phyloP scores from a whole-genome alignment of 257 asterid genomes.

The Solanum piurae region DNA sequence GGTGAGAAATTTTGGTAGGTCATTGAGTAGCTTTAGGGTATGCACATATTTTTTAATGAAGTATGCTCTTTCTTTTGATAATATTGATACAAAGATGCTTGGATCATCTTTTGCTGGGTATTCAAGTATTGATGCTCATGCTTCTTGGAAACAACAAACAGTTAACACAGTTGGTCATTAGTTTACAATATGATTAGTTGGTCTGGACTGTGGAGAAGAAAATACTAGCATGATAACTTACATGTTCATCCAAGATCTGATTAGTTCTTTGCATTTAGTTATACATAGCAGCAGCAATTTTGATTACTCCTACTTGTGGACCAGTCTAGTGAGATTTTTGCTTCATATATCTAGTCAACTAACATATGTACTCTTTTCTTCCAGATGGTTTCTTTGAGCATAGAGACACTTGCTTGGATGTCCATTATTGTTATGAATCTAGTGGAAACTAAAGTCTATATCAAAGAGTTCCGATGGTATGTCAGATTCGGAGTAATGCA shows the following conservation, averaged over 20 bases:
- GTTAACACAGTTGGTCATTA: neutral
- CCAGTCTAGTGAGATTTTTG: neutral
- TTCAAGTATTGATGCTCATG: neutral
- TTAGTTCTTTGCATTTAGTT: neutral
- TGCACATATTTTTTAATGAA: neutral
- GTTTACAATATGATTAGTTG: neutral
- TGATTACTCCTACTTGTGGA: neutral
- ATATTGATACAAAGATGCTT: neutral
- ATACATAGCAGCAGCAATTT: neutral
- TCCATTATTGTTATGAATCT: constrained; percentile 51
- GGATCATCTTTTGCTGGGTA: neutral
- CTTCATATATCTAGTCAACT: neutral
- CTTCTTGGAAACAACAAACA: neutral
- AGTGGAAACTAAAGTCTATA: constrained; percentile 55
- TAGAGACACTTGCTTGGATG: constrained; percentile 62
- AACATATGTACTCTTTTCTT: constrained; percentile 1
- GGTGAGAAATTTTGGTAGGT: neutral
- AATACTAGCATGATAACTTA: neutral
- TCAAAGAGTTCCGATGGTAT: constrained; percentile 75
- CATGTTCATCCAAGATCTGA: neutral
- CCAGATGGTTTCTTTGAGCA: constrained; percentile 61
- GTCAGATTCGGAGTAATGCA: constrained; percentile 63
- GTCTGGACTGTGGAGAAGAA: neutral
- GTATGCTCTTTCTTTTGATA: neutral
- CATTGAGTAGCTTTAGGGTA: neutral